Evolutionary conservation across 306 rosid genomes (phyloP).

Genomic region (Cyamopsis tetragonoloba): DNA sequence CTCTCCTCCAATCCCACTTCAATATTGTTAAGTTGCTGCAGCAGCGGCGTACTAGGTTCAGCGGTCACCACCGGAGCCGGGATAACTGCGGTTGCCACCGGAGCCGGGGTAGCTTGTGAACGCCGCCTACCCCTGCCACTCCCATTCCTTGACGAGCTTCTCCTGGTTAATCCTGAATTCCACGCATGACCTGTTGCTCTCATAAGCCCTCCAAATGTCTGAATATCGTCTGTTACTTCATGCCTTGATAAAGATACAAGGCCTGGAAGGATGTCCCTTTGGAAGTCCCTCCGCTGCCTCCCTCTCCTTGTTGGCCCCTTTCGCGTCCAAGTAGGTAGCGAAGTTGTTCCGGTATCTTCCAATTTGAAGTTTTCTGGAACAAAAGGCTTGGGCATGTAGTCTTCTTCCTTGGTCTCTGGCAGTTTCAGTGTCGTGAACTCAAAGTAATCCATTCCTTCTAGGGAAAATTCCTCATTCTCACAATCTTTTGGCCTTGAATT

Average conservation of each 20-base stretch:
- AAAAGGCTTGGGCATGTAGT: conserved; percentile 84
- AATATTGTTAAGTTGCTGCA: conserved; percentile 55
- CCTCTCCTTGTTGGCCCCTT: conserved; percentile 86
- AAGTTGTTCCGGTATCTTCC: conserved; percentile 57
- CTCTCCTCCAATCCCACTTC: conserved; percentile 80
- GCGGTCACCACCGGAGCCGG: conserved; percentile 41
- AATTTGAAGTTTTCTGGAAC: conserved; percentile 61
- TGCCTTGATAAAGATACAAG: conserved; percentile 83
- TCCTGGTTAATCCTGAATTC: conserved; percentile 70
- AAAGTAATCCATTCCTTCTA: conserved; percentile 66
- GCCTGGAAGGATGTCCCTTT: conserved; percentile 97
- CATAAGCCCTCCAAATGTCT: conserved; percentile 93
- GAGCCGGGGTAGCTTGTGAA: conserved; percentile 47
- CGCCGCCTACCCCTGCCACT: conserved; percentile 82
- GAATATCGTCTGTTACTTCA: conserved; percentile 96
- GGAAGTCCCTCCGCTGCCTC: conserved; percentile 96
- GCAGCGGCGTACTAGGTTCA: conserved; percentile 44
- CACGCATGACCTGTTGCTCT: conserved; percentile 88
- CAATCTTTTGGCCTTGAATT: conserved; percentile 26
- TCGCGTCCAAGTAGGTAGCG: conserved; percentile 47
- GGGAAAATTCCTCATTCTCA: conserved; percentile 38
- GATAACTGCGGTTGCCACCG: too few relatives aligned
- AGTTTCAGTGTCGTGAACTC: conserved; percentile 75
- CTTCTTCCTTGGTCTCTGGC: conserved; percentile 67
- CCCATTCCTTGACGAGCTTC: conserved; percentile 76